Evolutionary conservation across 176 grass and related monocot genomes (phyloP), one percentile per base, ranked within the genome.

Genomic region (Olyra latifolia): DNA sequence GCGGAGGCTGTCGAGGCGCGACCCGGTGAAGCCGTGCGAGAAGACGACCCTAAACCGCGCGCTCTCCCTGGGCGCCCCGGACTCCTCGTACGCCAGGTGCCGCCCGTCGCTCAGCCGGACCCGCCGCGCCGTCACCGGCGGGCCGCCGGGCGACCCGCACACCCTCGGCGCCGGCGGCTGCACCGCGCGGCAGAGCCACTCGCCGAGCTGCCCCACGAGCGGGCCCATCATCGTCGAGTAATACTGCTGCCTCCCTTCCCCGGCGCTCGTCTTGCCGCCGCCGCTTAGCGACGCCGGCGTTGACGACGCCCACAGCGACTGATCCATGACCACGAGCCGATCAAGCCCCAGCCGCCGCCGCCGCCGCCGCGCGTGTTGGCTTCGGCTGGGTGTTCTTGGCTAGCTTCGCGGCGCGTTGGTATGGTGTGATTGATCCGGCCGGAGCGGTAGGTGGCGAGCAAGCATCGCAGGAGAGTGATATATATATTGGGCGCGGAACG

Each of bases 81-180:
- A 91, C 83, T 93, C 93, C 23, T 77, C 84, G 83, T 91, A 91
- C 4, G 93, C 93, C 4, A 97, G 62, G 81, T 86, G 83, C 40
- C 93, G 83, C 1, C 93, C 90, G 60, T 97, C 90, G 71, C 76
- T 79, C 1, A 97, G 77, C 35, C 20, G 79, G 52, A 93, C 62
- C 80, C 90, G 66, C 17, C 45, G 75, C 22, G 93, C 93, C 4
- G 93, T 93, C 40, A 97, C 86, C 22, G 86, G 84, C 52, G 94
- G 91, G 0, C 94, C 88, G 1, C 91, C 91, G 25, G 88, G 91
- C 7, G 91, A 75, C 3, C 94, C 94, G 74, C 94, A 97, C 30
- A 75, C 68, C 56, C 24, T 82, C 11, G 86, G 81, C 50, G 80
- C 6, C 14, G 94, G 86, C 24, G 94, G 83, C 80, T 79, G 71